phyloP scores from a whole-genome alignment of 257 asterid species.

The Buddleja alternifolia region DNA sequence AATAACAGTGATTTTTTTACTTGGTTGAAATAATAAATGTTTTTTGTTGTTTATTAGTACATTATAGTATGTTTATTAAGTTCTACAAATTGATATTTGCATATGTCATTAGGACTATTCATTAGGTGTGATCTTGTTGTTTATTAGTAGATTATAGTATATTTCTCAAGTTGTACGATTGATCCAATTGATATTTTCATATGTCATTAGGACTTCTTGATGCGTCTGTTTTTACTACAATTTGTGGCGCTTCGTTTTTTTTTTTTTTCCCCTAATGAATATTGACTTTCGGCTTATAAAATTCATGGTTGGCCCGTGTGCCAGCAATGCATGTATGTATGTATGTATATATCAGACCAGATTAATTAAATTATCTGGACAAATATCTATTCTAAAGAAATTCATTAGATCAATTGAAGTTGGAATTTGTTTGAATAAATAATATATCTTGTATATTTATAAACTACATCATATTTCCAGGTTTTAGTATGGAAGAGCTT shows the following conservation, averaged over 20 bases:
- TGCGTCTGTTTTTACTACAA: background rate
- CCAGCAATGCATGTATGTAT: slow-evolving; percentile 19
- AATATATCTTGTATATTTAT: background rate
- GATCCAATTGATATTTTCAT: slow-evolving; percentile 27
- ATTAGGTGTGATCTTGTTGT: background rate
- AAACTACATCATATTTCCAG: slow-evolving; percentile 37
- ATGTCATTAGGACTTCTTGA: slow-evolving; percentile 11
- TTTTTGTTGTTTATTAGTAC: background rate
- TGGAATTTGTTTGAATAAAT: too few relatives aligned
- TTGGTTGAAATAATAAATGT: too few relatives aligned
- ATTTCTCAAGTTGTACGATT: slow-evolving; percentile 17
- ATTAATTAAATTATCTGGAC: slow-evolving; percentile 27
- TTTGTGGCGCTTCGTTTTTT: slow-evolving; percentile 10
- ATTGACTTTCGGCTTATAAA: slow-evolving; percentile 31
- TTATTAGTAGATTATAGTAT: background rate
- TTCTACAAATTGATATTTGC: background rate
- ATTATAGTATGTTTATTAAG: background rate
- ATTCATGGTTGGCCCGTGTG: slow-evolving; percentile 19
- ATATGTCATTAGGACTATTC: background rate
- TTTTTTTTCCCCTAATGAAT: too few relatives aligned
- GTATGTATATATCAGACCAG: background rate
- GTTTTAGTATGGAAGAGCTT: slow-evolving; percentile 87
- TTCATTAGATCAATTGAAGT: too few relatives aligned
- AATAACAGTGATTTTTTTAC: too few relatives aligned
- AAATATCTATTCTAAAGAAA: slow-evolving; percentile 13